A percentile compares a stretch with the other conserved stretches of the same genome.
These are phyloP conservation scores for Ceratobasidium sp. DNA, from an alignment of 1,284 basidiomycete genomes.

Conservation along the genomic window DNA sequence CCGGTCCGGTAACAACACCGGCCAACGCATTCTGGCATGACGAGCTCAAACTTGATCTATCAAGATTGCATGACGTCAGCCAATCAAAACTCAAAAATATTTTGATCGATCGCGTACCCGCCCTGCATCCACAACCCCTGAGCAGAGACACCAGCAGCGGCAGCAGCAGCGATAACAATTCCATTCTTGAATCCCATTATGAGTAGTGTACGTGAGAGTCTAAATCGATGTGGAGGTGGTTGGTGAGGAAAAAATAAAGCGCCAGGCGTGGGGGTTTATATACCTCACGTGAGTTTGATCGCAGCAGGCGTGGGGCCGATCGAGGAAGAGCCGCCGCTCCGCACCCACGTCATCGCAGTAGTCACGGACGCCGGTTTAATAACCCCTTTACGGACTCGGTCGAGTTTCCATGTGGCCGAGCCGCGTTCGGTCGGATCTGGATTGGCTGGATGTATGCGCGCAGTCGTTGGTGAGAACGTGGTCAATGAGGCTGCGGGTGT, in stretches of 20 bases:
- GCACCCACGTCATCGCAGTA: background rate
- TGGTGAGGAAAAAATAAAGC: background rate
- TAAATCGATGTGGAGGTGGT: background rate
- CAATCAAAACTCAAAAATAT: background rate
- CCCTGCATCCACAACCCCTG: slow-evolving; percentile 14
- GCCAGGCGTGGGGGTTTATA: slow-evolving; percentile 18
- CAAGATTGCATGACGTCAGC: background rate
- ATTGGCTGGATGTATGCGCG: slow-evolving; percentile 7
- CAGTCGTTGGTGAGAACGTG: background rate
- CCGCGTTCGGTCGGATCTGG: background rate
- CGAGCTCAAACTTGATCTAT: background rate
- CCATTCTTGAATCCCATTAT: slow-evolving; percentile 27
- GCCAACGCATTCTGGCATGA: slow-evolving; percentile 16
- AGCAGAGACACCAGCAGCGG: slow-evolving; percentile 17
- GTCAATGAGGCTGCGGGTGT: background rate
- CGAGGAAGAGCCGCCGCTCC: slow-evolving; percentile 8
- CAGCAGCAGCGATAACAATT: slow-evolving; percentile 27
- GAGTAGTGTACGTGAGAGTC: background rate
- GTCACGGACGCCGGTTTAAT: background rate
- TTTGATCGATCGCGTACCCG: background rate
- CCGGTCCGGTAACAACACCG: background rate
- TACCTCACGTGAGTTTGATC: slow-evolving; percentile 7
- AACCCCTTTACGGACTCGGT: slow-evolving; percentile 1
- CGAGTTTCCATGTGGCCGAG: background rate
- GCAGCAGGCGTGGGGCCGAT: slow-evolving; percentile 19